A percentile compares a stretch with the other conserved stretches of the same genome.
phyloP scores from a whole-genome alignment of 805 yeast genomes.

The Wickerhamiella parazyma region DNA sequence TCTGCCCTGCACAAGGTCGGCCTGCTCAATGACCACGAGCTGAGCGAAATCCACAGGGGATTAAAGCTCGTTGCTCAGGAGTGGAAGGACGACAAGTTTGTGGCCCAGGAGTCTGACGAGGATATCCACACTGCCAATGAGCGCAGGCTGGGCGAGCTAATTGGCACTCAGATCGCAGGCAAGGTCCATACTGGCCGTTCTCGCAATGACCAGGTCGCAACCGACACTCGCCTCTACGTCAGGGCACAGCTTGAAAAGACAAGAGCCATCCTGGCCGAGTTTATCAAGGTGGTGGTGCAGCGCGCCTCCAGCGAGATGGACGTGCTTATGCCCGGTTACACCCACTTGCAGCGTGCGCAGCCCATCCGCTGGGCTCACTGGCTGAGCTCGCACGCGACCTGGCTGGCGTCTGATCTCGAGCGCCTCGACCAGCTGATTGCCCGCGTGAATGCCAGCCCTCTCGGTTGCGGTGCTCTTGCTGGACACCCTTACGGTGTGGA shows the following conservation, averaged over 20 bases:
- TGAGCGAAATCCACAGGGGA: constrained; percentile 72
- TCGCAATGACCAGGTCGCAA: constrained; percentile 96
- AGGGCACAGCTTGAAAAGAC: constrained; percentile 57
- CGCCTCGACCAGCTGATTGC: constrained; percentile 67
- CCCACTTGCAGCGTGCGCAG: constrained; percentile 96
- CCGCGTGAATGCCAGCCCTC: constrained; percentile 78
- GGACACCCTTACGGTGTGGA: constrained; percentile 99
- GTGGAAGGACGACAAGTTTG: constrained; percentile 62
- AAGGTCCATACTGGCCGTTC: constrained; percentile 99
- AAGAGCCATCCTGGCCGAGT: constrained; percentile 41
- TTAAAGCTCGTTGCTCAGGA: constrained; percentile 56
- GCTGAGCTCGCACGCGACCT: constrained; percentile 89
- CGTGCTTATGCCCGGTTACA: constrained; percentile 96
- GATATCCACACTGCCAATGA: constrained; percentile 98
- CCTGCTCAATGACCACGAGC: constrained; percentile 57
- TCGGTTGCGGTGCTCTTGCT: constrained; percentile 96
- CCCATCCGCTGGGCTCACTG: constrained; percentile 99
- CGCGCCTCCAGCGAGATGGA: constrained; percentile 82
- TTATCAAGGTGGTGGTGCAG: constrained; percentile 51
- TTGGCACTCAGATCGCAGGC: constrained; percentile 88
- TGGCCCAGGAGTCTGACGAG: constrained; percentile 80
- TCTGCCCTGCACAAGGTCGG: constrained; percentile 71
- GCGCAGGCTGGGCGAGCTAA: constrained; percentile 90
- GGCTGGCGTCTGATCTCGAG: constrained; percentile 78
- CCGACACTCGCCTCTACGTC: constrained; percentile 94